Conservation (phyloP, 768 basidiomycete genomes). For the Mrakia frigida region DNA sequence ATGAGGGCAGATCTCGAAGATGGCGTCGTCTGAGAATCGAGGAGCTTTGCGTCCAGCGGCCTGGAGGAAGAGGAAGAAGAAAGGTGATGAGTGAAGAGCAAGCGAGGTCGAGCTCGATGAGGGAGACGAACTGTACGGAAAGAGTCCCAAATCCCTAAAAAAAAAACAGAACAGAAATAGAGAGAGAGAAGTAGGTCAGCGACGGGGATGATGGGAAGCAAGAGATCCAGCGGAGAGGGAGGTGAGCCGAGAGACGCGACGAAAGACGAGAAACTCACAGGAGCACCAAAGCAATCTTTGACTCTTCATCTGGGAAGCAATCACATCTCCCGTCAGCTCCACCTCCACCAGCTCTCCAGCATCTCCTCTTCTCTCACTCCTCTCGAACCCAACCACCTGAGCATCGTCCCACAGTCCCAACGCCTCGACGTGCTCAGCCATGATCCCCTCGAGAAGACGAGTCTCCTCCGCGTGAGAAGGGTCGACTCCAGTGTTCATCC, state of each 20-base stretch:
- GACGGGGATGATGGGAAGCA: no score
- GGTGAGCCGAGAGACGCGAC: no score
- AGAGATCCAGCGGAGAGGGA: no score
- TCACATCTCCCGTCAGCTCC: not conserved
- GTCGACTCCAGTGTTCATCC: slow-evolving; percentile 73
- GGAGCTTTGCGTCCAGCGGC: not conserved
- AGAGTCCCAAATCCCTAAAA: not conserved
- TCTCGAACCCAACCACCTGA: not conserved
- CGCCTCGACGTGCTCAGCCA: not conserved
- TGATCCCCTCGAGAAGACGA: not conserved
- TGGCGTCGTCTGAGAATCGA: slow-evolving; percentile 2
- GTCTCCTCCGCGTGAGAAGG: slow-evolving; percentile 64
- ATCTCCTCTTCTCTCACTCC: not conserved
- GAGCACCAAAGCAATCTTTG: no score
- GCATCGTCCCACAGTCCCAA: not conserved
- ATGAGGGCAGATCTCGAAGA: slow-evolving; percentile 1
- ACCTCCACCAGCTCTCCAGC: not conserved
- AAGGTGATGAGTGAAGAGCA: not conserved
- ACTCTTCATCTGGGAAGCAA: not conserved
- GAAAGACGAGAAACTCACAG: not conserved
- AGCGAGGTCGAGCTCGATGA: not conserved
- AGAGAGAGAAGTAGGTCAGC: not conserved
- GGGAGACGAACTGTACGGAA: not conserved
- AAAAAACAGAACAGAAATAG: no score
- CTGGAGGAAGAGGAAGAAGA: not conserved